Percentiles rank a stretch among this genome's conserved stretches.
Evolutionary conservation across 2,329 filamentous ascomycete genomes (phyloP).

Genomic region (Aspergillus felis): DNA sequence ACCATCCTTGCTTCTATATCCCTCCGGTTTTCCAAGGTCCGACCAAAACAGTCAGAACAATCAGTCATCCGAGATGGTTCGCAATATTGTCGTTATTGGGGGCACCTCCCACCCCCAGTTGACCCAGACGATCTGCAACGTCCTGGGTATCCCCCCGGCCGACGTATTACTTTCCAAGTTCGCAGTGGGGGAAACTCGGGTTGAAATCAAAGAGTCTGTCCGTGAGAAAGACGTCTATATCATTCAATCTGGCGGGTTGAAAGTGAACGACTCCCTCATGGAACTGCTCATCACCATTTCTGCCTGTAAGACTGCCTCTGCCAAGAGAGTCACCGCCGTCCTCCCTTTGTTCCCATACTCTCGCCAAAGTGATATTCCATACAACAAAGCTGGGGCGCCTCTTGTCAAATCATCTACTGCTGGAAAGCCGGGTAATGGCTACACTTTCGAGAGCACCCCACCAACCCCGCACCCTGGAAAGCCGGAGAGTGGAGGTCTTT

Average conservation of each 20-base stretch:
- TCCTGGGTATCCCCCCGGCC: conserved; percentile 80
- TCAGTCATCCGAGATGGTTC: conserved; percentile 62
- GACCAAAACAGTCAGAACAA: conserved; percentile 7
- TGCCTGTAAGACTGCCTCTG: conserved; percentile 94
- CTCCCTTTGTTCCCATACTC: conserved; percentile 96
- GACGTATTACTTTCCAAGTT: conserved; percentile 87
- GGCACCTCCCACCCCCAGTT: conserved; percentile 89
- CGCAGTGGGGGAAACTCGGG: conserved; percentile 88
- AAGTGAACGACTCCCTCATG: conserved; percentile 94
- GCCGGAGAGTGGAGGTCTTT: conserved; percentile 61
- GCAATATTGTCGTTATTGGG: conserved; percentile 90
- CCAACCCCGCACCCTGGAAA: conserved; percentile 74
- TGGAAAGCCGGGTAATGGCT: conserved; percentile 46
- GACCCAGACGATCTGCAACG: conserved; percentile 80
- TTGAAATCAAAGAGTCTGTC: conserved; percentile 94
- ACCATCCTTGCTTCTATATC: conserved; percentile 12
- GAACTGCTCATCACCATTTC: conserved; percentile 97
- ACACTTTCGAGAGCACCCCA: conserved; percentile 89
- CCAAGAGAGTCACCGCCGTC: conserved; percentile 87
- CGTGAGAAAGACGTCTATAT: conserved; percentile 99
- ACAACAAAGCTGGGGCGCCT: conserved; percentile 91
- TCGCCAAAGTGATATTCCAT: conserved; percentile 90
- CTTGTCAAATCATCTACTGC: conserved; percentile 63
- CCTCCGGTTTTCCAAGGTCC: conserved; percentile 12
- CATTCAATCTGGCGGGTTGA: conserved; percentile 87